Evolutionary conservation across 352 stramenopile species (phyloP).

Genomic region (Globisporangium canariense): DNA sequence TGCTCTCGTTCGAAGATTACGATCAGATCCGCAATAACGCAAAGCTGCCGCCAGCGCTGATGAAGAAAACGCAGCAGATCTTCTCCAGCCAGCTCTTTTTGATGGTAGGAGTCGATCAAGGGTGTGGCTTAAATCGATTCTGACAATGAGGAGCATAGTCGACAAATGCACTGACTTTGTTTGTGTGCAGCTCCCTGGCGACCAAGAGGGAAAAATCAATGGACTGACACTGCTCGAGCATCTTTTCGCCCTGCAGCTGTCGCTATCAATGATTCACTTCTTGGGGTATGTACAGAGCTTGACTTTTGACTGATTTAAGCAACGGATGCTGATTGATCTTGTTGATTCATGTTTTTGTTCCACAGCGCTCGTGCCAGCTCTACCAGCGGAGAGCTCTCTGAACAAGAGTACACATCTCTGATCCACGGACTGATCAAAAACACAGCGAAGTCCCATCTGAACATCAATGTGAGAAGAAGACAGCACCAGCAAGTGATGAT

Average conservation of each 20-base stretch:
- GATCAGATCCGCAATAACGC: conserved; percentile 15
- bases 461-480: conserved; percentile 24
- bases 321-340: background rate
- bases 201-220: conserved; percentile 34
- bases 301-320: background rate
- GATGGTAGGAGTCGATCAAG: conserved; percentile 27
- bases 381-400: conserved; percentile 19
- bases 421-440: conserved; percentile 26
- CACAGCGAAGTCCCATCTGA: conserved; percentile 18
- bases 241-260: conserved; percentile 40
- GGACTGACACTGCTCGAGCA: conserved; percentile 46
- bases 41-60: background rate
- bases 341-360: conserved; percentile 5
- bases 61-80: conserved; percentile 26
- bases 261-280: conserved; percentile 18
- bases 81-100: conserved; percentile 36
- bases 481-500: background rate
- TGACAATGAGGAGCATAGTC: no score
- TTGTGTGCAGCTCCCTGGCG: conserved; percentile 32
- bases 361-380: conserved; percentile 12
- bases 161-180: background rate
- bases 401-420: conserved; percentile 26
- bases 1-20: conserved; percentile 49
- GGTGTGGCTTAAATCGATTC: no score
- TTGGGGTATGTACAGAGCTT: conserved; percentile 6